Evolutionary conservation across 169 alveolate genomes (phyloP), one percentile per base, ranked within the genome.

Genomic region (Cryptosporidium sp.): DNA sequence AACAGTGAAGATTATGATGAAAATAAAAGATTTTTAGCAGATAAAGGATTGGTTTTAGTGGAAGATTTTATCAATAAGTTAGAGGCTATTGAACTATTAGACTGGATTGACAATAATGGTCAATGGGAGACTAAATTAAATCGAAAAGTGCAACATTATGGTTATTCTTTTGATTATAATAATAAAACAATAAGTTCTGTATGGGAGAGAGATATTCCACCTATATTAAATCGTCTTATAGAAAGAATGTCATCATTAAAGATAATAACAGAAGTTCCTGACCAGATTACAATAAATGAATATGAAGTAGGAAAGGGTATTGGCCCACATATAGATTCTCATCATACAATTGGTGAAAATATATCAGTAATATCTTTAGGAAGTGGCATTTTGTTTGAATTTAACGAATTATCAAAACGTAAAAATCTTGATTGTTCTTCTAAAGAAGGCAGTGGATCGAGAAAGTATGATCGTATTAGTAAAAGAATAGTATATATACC

Each of bases 291-390:
- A 23, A 61, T 75, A 39, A 75, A 75, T 75, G 87, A 75, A 9
- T 75, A 75, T 39, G n/a, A 21, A 12, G 62, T n/a, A 37, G 87
- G 87, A 23, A 65, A 75, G 31, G 87, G 87, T 60, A 75, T 75
- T 21, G 87, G 87, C 0, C 73, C 73, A 1, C 87, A 75, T 60
- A 75, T 75, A 58, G 87, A 75, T 61, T 75, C 87, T 33, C 87
- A 75, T 39, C 73, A 75, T 61, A 75, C 87, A 10, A 60, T 75
- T 10, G 87, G 87, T 10, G 62, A 75, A 18, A 23, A 44, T 35
- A 56, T 75, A 35, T 35, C 65, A 10, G 87, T 75, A 10, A 35
- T 75, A 37, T 75, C 87, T 56, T 44, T 75, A 61, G 87, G 87
- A 26, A 75, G 87, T 75, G 71, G 62, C 2, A 61, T 75, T 42